Evolutionary conservation across 352 stramenopile species (phyloP).

Genomic region (Discostella stelligera): DNA sequence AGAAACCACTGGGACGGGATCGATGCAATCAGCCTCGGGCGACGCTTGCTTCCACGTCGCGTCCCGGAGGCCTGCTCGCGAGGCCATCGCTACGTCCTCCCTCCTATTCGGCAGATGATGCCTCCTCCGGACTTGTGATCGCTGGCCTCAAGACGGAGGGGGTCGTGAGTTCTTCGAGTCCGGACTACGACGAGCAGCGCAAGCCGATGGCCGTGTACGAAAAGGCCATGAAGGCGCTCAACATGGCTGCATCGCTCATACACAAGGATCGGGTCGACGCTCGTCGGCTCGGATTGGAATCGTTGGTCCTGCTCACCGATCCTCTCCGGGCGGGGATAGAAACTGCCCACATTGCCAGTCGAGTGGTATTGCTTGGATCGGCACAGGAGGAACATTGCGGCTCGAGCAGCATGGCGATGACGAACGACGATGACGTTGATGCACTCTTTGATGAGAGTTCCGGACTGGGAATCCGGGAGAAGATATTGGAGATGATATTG

Average conservation of each 20-base stretch:
- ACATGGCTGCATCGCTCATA: conserved; percentile 75
- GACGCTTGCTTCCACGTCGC: conserved; percentile 3
- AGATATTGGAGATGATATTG: conserved; percentile 74
- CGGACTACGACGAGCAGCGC: neutral
- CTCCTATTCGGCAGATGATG: conserved; percentile 38
- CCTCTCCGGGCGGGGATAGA: conserved; percentile 61
- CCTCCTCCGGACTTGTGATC: conserved; percentile 12
- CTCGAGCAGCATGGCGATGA: neutral
- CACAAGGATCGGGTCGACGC: conserved; percentile 81
- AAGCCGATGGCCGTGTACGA: conserved; percentile 41
- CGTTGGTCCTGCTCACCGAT: conserved; percentile 71
- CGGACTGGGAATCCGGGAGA: conserved; percentile 64
- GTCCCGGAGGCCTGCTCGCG: conserved; percentile 13
- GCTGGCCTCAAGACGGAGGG: conserved; percentile 32
- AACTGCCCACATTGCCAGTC: conserved; percentile 71
- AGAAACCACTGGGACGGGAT: conserved; percentile 31
- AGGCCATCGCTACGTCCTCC: conserved; percentile 26
- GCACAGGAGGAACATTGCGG: conserved; percentile 37
- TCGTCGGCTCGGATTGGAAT: conserved; percentile 69
- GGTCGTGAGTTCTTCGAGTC: conserved; percentile 6
- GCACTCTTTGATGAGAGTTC: conserved; percentile 60
- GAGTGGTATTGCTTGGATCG: conserved; percentile 69
- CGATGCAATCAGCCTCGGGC: conserved; percentile 29
- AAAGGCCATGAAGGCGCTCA: conserved; percentile 71
- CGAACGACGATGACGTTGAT: conserved; percentile 53